phyloP scores from a whole-genome alignment of 2,329 filamentous ascomycete species.

The Aureobasidium mangrovei region DNA sequence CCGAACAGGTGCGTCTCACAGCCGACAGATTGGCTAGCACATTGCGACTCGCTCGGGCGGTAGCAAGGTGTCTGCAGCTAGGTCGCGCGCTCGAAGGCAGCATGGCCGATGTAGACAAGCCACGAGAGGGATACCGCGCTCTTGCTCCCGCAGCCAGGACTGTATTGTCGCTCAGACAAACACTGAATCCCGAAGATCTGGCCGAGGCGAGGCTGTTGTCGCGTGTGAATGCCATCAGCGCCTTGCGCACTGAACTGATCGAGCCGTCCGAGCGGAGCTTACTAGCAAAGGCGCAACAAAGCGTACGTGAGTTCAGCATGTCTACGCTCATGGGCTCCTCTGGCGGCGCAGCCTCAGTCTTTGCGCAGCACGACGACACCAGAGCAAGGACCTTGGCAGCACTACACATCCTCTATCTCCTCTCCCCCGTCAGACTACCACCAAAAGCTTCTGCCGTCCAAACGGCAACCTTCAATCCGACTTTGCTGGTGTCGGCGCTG shows the following conservation, averaged over 20 bases:
- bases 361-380: constrained; percentile 61
- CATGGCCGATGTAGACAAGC: constrained; percentile 51
- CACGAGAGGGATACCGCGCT: constrained; percentile 55
- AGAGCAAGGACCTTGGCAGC: constrained; percentile 66
- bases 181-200: constrained; percentile 54
- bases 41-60: constrained; percentile 64
- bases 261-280: constrained; percentile 65
- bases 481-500: constrained; percentile 64
- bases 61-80: constrained; percentile 69
- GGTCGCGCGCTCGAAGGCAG: constrained; percentile 84
- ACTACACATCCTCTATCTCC: constrained; percentile 65
- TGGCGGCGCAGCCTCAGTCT: constrained; percentile 26
- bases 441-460: not conserved
- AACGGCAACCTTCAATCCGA: constrained; percentile 50
- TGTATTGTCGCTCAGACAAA: constrained; percentile 63
- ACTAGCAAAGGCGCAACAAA: constrained; percentile 64
- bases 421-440: constrained; percentile 52
- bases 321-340: constrained; percentile 41
- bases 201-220: constrained; percentile 71
- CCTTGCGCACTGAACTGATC: constrained; percentile 60
- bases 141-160: constrained; percentile 77
- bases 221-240: constrained; percentile 61
- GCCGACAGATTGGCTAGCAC: constrained; percentile 74
- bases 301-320: constrained; percentile 76
- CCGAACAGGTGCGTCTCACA: constrained; percentile 70